Conservation (phyloP, 2,329 filamentous ascomycete species). For the Scytalidium sp. region DNA sequence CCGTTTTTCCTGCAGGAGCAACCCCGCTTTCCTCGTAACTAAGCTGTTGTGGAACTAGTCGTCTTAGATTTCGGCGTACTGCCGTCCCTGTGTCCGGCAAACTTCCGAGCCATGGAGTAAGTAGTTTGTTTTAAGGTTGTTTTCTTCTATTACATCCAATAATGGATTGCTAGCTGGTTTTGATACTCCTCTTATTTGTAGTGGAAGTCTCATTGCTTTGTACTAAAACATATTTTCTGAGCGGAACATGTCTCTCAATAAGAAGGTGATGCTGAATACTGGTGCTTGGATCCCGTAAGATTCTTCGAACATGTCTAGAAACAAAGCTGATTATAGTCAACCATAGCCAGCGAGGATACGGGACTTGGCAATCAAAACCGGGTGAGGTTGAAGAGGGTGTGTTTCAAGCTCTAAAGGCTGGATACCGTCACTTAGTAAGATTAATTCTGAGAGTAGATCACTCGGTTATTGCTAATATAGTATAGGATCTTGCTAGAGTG, state of each 20-base stretch:
- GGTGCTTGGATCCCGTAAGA: slow-evolving; percentile 64
- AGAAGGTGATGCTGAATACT: slow-evolving; percentile 57
- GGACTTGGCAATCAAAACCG: slow-evolving; percentile 67
- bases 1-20: background rate
- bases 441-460: background rate
- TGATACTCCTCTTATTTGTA: background rate
- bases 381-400: slow-evolving; percentile 64
- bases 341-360: slow-evolving; percentile 31
- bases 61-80: background rate
- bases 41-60: background rate
- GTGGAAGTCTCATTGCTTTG: background rate
- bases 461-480: background rate
- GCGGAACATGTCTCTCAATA: slow-evolving; percentile 56
- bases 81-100: background rate
- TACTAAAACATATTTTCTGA: background rate
- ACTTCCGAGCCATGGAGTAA: background rate
- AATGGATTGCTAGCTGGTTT: background rate
- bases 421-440: slow-evolving; percentile 57
- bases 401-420: slow-evolving; percentile 58
- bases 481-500: slow-evolving; percentile 9
- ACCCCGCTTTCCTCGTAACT: background rate
- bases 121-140: background rate
- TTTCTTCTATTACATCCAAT: background rate
- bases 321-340: slow-evolving; percentile 44
- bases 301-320: slow-evolving; percentile 49